Base-by-base conservation (phyloP, 176 grass and related monocot genomes). In the Eragrostis curvula region DNA sequence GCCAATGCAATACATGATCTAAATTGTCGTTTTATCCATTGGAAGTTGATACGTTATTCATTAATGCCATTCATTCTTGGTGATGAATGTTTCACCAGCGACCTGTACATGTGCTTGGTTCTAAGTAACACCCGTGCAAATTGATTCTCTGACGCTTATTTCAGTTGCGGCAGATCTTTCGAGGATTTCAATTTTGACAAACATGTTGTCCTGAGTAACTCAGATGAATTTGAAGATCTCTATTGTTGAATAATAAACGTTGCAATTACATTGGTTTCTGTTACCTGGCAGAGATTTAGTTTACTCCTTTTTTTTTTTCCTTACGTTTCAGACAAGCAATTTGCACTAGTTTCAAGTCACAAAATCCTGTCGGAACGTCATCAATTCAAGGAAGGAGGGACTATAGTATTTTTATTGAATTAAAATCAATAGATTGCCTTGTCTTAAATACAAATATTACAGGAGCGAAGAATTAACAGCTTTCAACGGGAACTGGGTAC, bases 1-100 rank as follows among this genome's bases (percentile, higher is more conserved):
- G 43, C 3, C 12, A 32, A 44, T 10, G 24, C 23, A 63, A 30
- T 30, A 23, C 74, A 29, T 62, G 57, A 63, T 77, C 16, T 65
- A 21, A 24, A 5, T 53, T 53, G 71, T 39, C 15, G 27, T 78
- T n/a, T 78, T 23, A 49, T 36, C 58, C 11, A 11, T 77, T 77
- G 74, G 23, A 63, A 63, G 57, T 30, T 72, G 28, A 56, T 46
- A 51, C 30, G 55, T 60, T 62, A 44, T 78, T 17, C 6, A 47
- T 47, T 28, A 66, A 40, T 78, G 60, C 12, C 18, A 24, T 66
- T 36, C 43, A 40, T 66, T 79, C 61, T 66, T 47, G 59, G 21
- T n/a, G 76, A n/a, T 28, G 17, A 78, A 64, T 45, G 6, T 30
- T 59, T 64, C 25, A 78, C 25, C 58, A 61, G 23, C 7, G 5